Conservation (phyloP, 73 alveolate species). For the Diophrys sp. region DNA sequence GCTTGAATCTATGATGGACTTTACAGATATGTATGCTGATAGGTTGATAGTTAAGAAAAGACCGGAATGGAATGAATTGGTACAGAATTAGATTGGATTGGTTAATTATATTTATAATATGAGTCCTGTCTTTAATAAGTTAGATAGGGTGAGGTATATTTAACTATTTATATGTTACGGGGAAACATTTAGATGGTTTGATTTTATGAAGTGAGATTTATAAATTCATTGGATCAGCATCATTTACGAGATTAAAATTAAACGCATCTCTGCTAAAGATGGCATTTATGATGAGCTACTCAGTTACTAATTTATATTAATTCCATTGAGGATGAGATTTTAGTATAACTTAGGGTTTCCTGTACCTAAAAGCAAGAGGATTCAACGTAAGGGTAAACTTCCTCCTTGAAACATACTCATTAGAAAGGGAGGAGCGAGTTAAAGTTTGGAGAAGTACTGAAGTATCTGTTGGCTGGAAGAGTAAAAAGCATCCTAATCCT, state of each 20-base stretch:
- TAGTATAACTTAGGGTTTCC: no score
- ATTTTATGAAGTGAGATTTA: no score
- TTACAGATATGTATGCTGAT: not conserved
- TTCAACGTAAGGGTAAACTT: not conserved
- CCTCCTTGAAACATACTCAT: not conserved
- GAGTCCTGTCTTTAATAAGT: no score
- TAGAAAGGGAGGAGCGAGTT: not conserved
- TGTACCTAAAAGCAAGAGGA: not conserved
- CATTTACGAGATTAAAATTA: no score
- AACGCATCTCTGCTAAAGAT: no score
- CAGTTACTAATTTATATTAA: no score
- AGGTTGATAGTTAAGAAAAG: not conserved
- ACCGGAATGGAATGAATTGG: not conserved
- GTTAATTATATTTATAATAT: not conserved
- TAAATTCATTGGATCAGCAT: no score
- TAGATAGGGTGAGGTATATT: not conserved
- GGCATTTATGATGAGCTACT: no score
- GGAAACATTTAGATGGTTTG: no score
- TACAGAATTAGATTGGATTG: not conserved
- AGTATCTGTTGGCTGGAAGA: not conserved
- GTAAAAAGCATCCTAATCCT: not conserved
- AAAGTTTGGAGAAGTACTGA: not conserved
- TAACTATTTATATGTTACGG: not conserved
- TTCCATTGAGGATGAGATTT: no score
- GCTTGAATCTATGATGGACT: not conserved